phyloP scores from a whole-genome alignment of 208 protist species.

The Endotrypanum monterogeii region DNA sequence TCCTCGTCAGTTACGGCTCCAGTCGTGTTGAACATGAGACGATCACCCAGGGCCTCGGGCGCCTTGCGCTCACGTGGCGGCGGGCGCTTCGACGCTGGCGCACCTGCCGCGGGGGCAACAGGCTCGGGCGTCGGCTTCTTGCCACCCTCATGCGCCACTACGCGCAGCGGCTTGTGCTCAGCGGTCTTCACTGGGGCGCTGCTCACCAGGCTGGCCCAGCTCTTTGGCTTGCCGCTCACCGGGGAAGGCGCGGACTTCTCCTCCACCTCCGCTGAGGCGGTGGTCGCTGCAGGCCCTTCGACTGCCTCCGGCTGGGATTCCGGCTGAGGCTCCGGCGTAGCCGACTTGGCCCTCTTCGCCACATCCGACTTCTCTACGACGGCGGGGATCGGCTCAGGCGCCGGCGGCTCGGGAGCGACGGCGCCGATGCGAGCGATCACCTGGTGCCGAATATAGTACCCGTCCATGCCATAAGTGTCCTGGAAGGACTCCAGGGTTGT shows the following conservation, averaged over 20 bases:
- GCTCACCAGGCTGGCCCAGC: conserved; percentile 67
- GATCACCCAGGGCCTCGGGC: conserved; percentile 61
- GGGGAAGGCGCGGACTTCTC: conserved; percentile 12
- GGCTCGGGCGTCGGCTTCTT: conserved; percentile 33
- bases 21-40: conserved; percentile 86
- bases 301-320: conserved; percentile 19
- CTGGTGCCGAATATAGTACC: conserved; percentile 86
- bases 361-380: conserved; percentile 34
- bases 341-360: conserved; percentile 16
- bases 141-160: conserved; percentile 36
- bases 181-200: conserved; percentile 29
- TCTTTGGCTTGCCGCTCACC: conserved; percentile 49
- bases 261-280: conserved; percentile 16
- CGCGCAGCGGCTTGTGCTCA: conserved; percentile 49
- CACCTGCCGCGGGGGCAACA: conserved; percentile 21
- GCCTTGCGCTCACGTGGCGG: conserved; percentile 44
- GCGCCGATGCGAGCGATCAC: conserved; percentile 72
- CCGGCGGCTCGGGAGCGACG: conserved; percentile 35
- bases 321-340: conserved; percentile 32
- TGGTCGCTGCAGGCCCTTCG: conserved; percentile 25
- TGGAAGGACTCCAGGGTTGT: conserved; percentile 73
- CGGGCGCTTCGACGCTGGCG: conserved; percentile 19
- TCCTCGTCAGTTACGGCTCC: conserved; percentile 77
- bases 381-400: conserved; percentile 25
- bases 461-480: conserved; percentile 48